Evolutionary conservation across 495 filamentous ascomycete genomes (phyloP).

Genomic region (Neurospora sp.): DNA sequence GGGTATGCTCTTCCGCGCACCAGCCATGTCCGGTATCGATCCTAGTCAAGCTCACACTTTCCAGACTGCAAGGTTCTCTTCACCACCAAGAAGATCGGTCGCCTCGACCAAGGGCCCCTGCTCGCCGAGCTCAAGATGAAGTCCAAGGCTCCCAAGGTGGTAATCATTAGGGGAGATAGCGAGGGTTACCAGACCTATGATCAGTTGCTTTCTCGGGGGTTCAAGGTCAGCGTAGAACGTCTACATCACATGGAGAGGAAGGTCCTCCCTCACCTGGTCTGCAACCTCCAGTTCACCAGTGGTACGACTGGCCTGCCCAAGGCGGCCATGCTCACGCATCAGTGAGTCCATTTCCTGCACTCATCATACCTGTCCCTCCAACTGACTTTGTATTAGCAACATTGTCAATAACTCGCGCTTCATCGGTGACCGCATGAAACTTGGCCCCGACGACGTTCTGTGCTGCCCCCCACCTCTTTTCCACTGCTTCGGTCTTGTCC

Average conservation of each 20-base stretch:
- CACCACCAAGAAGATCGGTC: constrained; percentile 51
- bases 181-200: constrained; percentile 42
- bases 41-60: background rate
- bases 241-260: constrained; percentile 29
- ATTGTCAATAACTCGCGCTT: constrained; percentile 61
- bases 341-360: constrained; percentile 31
- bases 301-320: constrained; percentile 64
- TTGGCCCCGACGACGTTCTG: constrained; percentile 51
- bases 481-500: constrained; percentile 65
- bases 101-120: constrained; percentile 43
- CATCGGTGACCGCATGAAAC: constrained; percentile 57
- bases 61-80: constrained; percentile 52
- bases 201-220: constrained; percentile 36
- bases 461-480: constrained; percentile 65
- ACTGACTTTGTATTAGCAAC: constrained; percentile 36
- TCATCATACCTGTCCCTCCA: background rate
- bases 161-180: constrained; percentile 45
- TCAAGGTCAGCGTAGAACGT: constrained; percentile 24
- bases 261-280: constrained; percentile 51
- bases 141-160: constrained; percentile 32
- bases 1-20: constrained; percentile 27
- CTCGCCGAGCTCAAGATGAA: constrained; percentile 37
- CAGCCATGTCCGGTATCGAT: background rate
- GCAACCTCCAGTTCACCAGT: constrained; percentile 62
- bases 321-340: constrained; percentile 65